phyloP scores from a whole-genome alignment of 768 basidiomycete species.

The Panaeolus papilionaceus region DNA sequence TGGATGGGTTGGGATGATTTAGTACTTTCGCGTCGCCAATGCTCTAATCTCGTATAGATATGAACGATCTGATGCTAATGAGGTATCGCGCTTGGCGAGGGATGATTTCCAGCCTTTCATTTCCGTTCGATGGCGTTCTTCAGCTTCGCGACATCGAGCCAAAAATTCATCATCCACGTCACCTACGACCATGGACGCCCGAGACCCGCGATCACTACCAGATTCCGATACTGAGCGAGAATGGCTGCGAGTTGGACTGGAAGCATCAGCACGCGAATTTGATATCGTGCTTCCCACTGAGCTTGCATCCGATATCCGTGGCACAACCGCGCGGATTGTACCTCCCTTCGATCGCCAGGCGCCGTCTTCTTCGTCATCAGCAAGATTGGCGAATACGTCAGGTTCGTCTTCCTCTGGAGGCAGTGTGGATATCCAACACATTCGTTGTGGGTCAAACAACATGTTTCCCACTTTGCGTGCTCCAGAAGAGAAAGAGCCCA shows the following conservation, averaged over 20 bases:
- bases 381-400: constrained; percentile 93
- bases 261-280: constrained; percentile 40
- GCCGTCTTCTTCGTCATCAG: constrained; percentile 88
- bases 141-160: constrained; percentile 74
- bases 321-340: constrained; percentile 75
- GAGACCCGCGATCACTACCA: constrained; percentile 79
- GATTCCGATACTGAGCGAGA: constrained; percentile 75
- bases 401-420: constrained; percentile 92
- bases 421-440: constrained; percentile 94
- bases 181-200: constrained; percentile 74
- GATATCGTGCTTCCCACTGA: constrained; percentile 36
- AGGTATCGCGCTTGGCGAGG: constrained; percentile 43
- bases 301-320: constrained; percentile 40
- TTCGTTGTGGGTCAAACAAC: constrained; percentile 93
- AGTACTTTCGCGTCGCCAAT: constrained; percentile 86
- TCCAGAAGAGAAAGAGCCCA: constrained; percentile 74
- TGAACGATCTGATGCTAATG: constrained; percentile 60
- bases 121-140: constrained; percentile 82
- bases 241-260: constrained; percentile 69
- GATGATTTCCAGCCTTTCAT: constrained; percentile 79
- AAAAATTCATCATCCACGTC: constrained; percentile 81
- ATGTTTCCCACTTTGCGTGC: constrained; percentile 96
- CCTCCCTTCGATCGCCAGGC: constrained; percentile 76
- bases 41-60: constrained; percentile 84
- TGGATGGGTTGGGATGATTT: constrained; percentile 30